These are phyloP conservation scores for Sonneratia caseolaris DNA, from an alignment of 345 rosid genomes.

Conservation along the genomic window DNA sequence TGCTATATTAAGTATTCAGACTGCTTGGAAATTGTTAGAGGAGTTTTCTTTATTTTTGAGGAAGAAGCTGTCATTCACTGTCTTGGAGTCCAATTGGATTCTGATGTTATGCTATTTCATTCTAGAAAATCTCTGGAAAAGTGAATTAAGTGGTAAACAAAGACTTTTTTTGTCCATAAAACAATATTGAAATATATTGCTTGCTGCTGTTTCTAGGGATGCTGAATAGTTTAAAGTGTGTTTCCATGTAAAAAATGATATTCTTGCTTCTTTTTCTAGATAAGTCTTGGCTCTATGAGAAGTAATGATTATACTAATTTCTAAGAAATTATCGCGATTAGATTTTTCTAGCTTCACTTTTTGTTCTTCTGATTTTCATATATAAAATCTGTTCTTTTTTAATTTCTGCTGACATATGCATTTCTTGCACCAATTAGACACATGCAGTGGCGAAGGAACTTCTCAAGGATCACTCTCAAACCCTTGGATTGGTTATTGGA, in stretches of 20 bases:
- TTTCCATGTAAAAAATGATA: background rate
- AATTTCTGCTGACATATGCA: background rate
- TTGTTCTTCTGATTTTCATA: background rate
- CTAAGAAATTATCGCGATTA: no score
- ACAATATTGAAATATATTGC: background rate
- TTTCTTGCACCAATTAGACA: slow-evolving; percentile 32
- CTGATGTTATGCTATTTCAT: background rate
- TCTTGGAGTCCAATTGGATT: background rate
- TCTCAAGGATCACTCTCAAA: slow-evolving; percentile 76
- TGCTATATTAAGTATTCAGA: background rate
- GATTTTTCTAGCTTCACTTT: background rate
- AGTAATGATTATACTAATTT: background rate
- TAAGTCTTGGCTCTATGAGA: background rate
- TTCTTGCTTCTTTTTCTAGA: background rate
- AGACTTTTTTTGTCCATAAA: background rate
- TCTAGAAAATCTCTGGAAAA: no score
- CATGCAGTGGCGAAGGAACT: slow-evolving; percentile 92
- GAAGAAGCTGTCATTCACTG: background rate
- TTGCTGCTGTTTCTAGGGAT: background rate
- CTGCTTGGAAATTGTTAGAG: background rate
- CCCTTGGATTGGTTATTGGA: slow-evolving; percentile 85
- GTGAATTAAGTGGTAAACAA: background rate
- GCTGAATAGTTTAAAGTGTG: background rate
- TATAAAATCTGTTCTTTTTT: background rate
- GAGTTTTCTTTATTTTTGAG: no score